These are phyloP conservation scores for Pholiota microspora DNA, from an alignment of 768 basidiomycete species.

Conservation along the genomic window DNA sequence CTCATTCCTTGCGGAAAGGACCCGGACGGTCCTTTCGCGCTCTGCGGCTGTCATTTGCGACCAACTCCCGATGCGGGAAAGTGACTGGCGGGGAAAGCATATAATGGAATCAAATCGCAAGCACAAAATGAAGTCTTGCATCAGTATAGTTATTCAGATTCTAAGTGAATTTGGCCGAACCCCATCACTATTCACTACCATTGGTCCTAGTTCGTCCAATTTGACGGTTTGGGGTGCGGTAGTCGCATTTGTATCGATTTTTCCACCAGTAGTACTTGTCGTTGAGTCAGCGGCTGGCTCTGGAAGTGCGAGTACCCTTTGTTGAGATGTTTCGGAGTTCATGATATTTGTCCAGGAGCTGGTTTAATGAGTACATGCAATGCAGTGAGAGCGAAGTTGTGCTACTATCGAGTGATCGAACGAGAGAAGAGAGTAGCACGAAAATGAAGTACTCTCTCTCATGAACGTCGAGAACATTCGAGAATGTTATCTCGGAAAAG, in stretches of 20 bases:
- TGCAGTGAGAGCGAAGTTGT: not conserved
- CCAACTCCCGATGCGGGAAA: constrained; percentile 70
- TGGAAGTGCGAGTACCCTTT: constrained; percentile 2
- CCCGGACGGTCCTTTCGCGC: constrained; percentile 52
- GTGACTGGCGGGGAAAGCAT: constrained; percentile 38
- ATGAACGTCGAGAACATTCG: constrained; percentile 14
- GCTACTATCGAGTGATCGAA: no score
- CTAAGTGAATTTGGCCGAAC: constrained; percentile 29
- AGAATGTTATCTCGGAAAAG: constrained; percentile 8
- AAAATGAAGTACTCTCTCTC: not conserved
- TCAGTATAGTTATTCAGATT: not conserved
- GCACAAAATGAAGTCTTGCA: not conserved
- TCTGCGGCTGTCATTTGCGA: constrained; percentile 53
- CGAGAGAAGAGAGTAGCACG: not conserved
- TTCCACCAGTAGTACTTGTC: not conserved
- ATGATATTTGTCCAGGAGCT: constrained; percentile 7
- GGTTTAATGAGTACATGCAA: not conserved
- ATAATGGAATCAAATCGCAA: not conserved
- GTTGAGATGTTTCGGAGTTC: not conserved
- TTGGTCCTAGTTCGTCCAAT: constrained; percentile 60
- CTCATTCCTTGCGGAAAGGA: constrained; percentile 54
- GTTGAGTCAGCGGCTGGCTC: not conserved
- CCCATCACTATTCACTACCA: constrained; percentile 69
- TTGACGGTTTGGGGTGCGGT: constrained; percentile 31
- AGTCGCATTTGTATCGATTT: not conserved